A percentile compares a stretch with the other conserved stretches of the same genome.
Conservation (phyloP, 176 grass and related monocot genomes). For the Tillandsia leiboldiana region DNA sequence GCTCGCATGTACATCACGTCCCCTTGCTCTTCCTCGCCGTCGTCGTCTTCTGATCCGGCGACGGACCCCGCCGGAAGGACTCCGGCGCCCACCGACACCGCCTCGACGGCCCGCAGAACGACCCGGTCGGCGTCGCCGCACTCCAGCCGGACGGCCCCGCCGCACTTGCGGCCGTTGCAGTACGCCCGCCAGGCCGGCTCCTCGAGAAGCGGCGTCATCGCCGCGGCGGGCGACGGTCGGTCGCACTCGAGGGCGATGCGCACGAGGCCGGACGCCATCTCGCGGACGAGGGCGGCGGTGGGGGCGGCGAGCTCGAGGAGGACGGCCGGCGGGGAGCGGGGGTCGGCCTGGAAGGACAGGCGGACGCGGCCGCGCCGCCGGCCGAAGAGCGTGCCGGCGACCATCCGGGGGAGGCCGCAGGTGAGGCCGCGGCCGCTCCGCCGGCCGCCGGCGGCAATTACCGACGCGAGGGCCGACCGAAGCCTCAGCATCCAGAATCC, state of each 20-base stretch:
- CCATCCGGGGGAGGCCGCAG: slow-evolving; percentile 44
- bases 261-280: slow-evolving; percentile 95
- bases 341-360: slow-evolving; percentile 71
- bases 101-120: slow-evolving; percentile 57
- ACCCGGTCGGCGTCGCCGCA: slow-evolving; percentile 66
- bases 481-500: slow-evolving; percentile 37
- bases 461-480: slow-evolving; percentile 52
- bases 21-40: slow-evolving; percentile 23
- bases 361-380: slow-evolving; percentile 60
- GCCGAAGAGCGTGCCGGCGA: slow-evolving; percentile 93
- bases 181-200: slow-evolving; percentile 81
- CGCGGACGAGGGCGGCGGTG: slow-evolving; percentile 66
- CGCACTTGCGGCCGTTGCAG: slow-evolving; percentile 91
- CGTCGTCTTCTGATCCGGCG: neutral
- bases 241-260: slow-evolving; percentile 88
- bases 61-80: slow-evolving; percentile 49
- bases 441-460: slow-evolving; percentile 34
- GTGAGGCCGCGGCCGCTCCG: neutral
- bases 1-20: slow-evolving; percentile 94
- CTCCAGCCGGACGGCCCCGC: slow-evolving; percentile 58
- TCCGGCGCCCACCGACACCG: slow-evolving; percentile 67
- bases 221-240: neutral
- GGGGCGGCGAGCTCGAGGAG: slow-evolving; percentile 73
- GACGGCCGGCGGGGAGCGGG: slow-evolving; percentile 57
- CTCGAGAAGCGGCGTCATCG: slow-evolving; percentile 35